Conservation (phyloP, 78 protist species). For the Dictyostelium purpureum region DNA sequence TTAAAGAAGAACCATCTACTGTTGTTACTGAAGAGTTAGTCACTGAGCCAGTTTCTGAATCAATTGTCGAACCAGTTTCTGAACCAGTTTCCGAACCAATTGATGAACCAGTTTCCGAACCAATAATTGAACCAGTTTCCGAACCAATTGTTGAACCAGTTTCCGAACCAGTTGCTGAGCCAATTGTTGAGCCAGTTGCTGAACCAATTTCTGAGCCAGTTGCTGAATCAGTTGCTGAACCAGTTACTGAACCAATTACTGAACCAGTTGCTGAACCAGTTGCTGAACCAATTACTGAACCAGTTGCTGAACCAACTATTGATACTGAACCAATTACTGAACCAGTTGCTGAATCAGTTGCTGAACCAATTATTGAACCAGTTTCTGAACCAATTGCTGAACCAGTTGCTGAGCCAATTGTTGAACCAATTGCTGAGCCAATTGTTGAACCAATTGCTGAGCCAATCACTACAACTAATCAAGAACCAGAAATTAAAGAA, state of each 20-base stretch:
- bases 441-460: background rate
- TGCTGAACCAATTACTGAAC: background rate
- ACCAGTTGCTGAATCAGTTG: background rate
- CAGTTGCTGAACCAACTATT: background rate
- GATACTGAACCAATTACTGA: background rate
- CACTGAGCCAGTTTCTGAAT: background rate
- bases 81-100: background rate
- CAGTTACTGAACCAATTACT: background rate
- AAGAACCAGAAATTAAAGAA: background rate
- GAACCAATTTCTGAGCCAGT: background rate
- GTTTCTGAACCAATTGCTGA: background rate
- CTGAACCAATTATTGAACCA: background rate
- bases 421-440: background rate
- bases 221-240: background rate
- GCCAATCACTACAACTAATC: slow-evolving; percentile 1
- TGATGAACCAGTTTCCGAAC: background rate
- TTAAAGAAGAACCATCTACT: background rate
- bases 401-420: background rate
- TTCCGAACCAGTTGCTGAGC: background rate
- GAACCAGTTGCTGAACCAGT: background rate
- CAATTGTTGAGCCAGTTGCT: background rate
- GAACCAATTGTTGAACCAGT: background rate
- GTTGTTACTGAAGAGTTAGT: background rate
- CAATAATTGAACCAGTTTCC: background rate
- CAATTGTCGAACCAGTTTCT: background rate